Conservation (phyloP, 192 early-diverging fungal species). For the Lunasporangiospora selenospora region DNA sequence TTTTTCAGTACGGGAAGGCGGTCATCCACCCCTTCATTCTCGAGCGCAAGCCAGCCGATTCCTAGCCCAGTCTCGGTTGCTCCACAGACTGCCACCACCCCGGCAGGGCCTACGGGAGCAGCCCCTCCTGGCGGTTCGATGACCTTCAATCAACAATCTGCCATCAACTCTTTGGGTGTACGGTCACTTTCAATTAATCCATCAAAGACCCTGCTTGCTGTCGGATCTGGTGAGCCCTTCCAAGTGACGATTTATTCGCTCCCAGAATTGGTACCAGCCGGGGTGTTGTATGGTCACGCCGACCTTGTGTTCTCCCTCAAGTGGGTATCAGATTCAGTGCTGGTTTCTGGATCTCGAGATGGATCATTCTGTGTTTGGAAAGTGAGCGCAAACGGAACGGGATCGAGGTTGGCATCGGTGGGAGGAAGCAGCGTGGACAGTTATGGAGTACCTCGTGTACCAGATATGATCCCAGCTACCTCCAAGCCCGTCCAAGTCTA, state of each 20-base stretch:
- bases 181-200: slow-evolving; percentile 69
- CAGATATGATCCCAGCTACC: slow-evolving; percentile 25
- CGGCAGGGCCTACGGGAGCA: too few species aligned
- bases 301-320: slow-evolving; percentile 72
- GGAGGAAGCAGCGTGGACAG: too few species aligned
- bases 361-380: slow-evolving; percentile 62
- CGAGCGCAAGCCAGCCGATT: too few species aligned
- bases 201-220: slow-evolving; percentile 65
- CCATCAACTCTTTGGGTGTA: slow-evolving; percentile 61
- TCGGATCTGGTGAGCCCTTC: slow-evolving; percentile 63
- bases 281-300: slow-evolving; percentile 64
- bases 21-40: slow-evolving; percentile 40
- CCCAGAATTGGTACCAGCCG: slow-evolving; percentile 63
- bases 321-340: slow-evolving; percentile 62
- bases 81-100: not conserved
- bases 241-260: slow-evolving; percentile 67
- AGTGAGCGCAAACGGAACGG: too few species aligned
- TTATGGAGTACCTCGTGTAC: slow-evolving; percentile 32
- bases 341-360: slow-evolving; percentile 71
- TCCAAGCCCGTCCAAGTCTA: slow-evolving; percentile 31
- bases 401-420: too few species aligned
- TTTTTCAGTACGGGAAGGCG: slow-evolving; percentile 17
- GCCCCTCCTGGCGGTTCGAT: too few species aligned
- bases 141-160: too few species aligned
- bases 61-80: not conserved